phyloP scores from a whole-genome alignment of 192 early-diverging fungal genomes.

The Coemansia sp. region DNA sequence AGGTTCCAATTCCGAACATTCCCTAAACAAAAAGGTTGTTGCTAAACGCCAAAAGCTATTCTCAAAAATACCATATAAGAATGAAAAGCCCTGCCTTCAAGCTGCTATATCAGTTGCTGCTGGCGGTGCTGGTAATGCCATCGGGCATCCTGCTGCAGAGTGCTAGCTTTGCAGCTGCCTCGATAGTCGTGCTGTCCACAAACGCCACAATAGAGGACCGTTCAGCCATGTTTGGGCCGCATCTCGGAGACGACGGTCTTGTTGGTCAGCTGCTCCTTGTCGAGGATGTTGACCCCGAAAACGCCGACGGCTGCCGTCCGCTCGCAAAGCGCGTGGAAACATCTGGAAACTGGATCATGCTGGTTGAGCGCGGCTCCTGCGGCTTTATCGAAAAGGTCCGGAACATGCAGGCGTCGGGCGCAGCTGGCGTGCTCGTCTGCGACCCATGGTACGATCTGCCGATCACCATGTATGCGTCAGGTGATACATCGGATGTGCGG shows the following conservation, averaged over 20 bases:
- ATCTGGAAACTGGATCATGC: conserved; percentile 69
- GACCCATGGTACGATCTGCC: conserved; percentile 71
- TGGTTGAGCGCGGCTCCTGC: conserved; percentile 86
- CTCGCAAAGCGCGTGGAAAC: conserved; percentile 44
- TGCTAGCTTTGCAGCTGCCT: conserved; percentile 20
- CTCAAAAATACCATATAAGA: background rate
- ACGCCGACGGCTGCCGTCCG: conserved; percentile 62
- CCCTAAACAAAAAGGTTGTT: background rate
- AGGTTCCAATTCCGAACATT: background rate
- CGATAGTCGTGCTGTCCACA: conserved; percentile 45
- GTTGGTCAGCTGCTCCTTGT: conserved; percentile 64
- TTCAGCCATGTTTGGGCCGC: conserved; percentile 85
- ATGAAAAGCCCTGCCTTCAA: conserved; percentile 9
- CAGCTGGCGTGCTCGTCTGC: conserved; percentile 83
- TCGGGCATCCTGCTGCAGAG: conserved; percentile 13
- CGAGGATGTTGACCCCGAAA: conserved; percentile 54
- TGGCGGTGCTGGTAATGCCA: conserved; percentile 22
- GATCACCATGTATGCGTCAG: conserved; percentile 79
- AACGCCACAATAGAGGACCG: conserved; percentile 60
- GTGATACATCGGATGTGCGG: conserved; percentile 76
- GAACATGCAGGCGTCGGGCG: conserved; percentile 84
- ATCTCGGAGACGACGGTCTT: conserved; percentile 69
- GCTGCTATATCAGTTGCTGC: conserved; percentile 8
- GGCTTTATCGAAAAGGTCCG: conserved; percentile 88
- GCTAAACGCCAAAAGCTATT: background rate